Evolutionary conservation across 2,329 filamentous ascomycete species (phyloP), one percentile per base, ranked within the genome.

Genomic region (Lecanoromycetidae sp.): DNA sequence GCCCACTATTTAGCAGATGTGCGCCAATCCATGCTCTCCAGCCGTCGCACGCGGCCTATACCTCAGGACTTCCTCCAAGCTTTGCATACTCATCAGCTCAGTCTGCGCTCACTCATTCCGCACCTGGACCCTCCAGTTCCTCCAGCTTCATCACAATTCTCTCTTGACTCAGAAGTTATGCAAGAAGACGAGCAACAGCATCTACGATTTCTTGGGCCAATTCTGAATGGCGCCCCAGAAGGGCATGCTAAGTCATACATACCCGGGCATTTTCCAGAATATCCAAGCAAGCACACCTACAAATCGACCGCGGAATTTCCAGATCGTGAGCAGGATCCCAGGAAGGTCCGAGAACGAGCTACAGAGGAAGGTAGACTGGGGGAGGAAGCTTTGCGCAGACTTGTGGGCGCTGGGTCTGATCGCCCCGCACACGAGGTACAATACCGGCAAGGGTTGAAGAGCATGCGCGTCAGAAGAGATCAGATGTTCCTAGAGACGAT

Each of bases 201-300:
- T n/a, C 30, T 48, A 27, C 63, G 67, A 6, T 66, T 77, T 30
- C 65, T 80, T 2, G 72, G 72, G 12, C 65, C 71, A 3, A 66
- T 70, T 20, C 60, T 79, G 12, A 72, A 69, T 20, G 68, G 66
- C 35, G 65, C 65, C 39, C 60, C 63, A 36, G 66, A 72, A 46
- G 66, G 68, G 36, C 64, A 66, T 37, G 68, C 64, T 40, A 67
- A 66, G 54, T 57, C 63, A 15, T 78, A 77, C 58, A 75, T 80
- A 48, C 76, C 77, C 1, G 63, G 64, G 41, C 74, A 80, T 51
- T 77, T 82, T 50, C 79, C 79, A 2, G 63, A 70, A 19, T 73
- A 80, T 33, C 79, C 79, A 6, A 77, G 77, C 41, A 74, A 71
- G 57, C 79, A 82, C 59, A 79, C 79, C 1, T 83, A 77, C 64